phyloP scores from a whole-genome alignment of 306 rosid species.

The Vigna reflexopilosa region DNA sequence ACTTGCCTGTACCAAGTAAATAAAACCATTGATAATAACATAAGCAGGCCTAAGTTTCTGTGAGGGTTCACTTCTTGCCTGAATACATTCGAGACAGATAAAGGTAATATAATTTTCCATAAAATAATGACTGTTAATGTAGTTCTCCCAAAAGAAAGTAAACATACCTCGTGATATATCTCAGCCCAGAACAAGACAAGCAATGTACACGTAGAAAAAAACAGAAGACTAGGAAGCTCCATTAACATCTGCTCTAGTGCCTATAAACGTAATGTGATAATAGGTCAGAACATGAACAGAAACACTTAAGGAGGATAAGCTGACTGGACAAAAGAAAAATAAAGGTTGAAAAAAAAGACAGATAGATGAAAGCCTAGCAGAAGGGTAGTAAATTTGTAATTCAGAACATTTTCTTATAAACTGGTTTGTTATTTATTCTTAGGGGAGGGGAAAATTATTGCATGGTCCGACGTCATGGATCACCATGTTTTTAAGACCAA shows the following conservation, averaged over 20 bases:
- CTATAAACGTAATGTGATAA: conserved; percentile 48
- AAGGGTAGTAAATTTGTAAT: conserved; percentile 1
- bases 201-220: conserved; percentile 79
- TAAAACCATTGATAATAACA: conserved; percentile 62
- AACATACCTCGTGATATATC: conserved; percentile 77
- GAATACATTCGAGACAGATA: conserved; percentile 43
- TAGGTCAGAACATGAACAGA: conserved; percentile 23
- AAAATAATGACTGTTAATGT: conserved; percentile 4
- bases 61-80: conserved; percentile 78
- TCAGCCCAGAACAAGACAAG: conserved; percentile 91
- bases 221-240: conserved; percentile 85
- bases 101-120: not conserved
- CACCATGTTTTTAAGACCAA: not conserved
- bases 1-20: conserved; percentile 67
- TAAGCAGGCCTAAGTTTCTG: conserved; percentile 72
- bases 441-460: not conserved
- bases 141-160: conserved; percentile 27
- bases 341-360: not conserved
- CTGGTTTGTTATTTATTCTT: not conserved
- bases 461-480: not conserved
- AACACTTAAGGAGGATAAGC: not conserved
- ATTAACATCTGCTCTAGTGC: conserved; percentile 65
- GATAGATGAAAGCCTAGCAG: conserved; percentile 10
- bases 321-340: conserved; percentile 3
- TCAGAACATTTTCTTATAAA: conserved; percentile 1